Evolutionary conservation across 1,284 basidiomycete species (phyloP), one percentile per base, ranked within the genome.

Genomic region (Sanguinoderma infundibulare): DNA sequence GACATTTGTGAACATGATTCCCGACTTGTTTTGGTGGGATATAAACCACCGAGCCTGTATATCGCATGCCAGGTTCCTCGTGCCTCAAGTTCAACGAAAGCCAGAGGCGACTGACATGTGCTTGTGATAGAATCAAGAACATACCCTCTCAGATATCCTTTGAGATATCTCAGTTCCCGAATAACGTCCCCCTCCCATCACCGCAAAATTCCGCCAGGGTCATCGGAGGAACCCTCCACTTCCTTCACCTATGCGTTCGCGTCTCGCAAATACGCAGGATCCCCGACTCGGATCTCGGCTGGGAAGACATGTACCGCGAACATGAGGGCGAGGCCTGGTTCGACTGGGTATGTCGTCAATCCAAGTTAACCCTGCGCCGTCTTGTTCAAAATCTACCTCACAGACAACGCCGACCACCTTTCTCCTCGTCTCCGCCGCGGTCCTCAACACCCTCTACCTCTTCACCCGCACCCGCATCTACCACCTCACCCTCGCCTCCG

Each of bases 291-390:
- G 89, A 92, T 63, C 68, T 86, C 26, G 87, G 86, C 6, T 93
- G 90, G 90, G 90, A 92, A 67, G 87, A 90, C 70, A 85, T 91
- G 78, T 87, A 89, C 63, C 81, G 80, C 64, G 88, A 90, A 70
- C 84, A 77, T 57, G 81, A 84, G 68, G 81, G 81, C 28, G 76
- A 79, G n/a, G 78, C 85, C 6, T 92, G 90, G 90, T 87, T 92
- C 64, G 87, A 91, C 74, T 93, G 90, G 91, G 91, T 91, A 53
- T 65, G 86, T 75, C 22, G 4, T 2, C n/a, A 8, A 5, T 49
- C 24, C n/a, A 38, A 40, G 32, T 32, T 20, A 14, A 12, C 47
- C 7, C 7, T 30, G 28, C 24, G 28, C 24, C 20, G 42, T 24
- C 20, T 12, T 46, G 3, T 32, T 17, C 42, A 54, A 34, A 35